Evolutionary conservation across 768 basidiomycete genomes (phyloP), one percentile per base, ranked within the genome.

Genomic region (Lentinula detonsa): DNA sequence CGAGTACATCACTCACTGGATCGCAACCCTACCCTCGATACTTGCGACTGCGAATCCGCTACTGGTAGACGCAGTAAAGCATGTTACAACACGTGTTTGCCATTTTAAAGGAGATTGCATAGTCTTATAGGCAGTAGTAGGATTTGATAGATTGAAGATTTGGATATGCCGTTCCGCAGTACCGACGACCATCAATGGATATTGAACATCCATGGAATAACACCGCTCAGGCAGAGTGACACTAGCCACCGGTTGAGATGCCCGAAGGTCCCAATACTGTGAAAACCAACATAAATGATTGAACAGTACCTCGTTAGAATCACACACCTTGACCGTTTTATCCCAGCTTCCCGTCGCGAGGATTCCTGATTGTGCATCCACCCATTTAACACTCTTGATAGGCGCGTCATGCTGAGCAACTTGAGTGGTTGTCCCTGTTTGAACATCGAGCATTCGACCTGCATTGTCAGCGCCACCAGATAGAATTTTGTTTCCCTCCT

Each of bases 291-390:
- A 60, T 63, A 56, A 51, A 23, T 56, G 51, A 43, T 37, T 28
- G n/a, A 55, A 35, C 35, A 62, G 54, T 48, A 51, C 0, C 57
- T 53, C 43, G 57, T 33, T 40, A 40, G 63, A 28, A 64, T 62
- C 2, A 68, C 75, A 59, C 65, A 95, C 95, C 81, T 95, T 96
- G 70, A 98, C 74, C 1, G 93, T 96, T 75, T 96, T 96, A 73
- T 99, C 96, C 97, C 97, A 99, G 57, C 93, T 94, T 9, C 95
- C 97, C 1, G 96, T 98, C 11, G 88, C 92, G 18, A 95, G 78
- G 63, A 95, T 85, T 13, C 91, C 85, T 39, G 83, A 82, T 63
- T 82, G 83, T 21, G 87, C 82, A 63, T 95, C 90, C 57, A 93
- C 78, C 85, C 89, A 95, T 58, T 85, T 81, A 42, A 93, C 87